phyloP scores from a whole-genome alignment of 306 rosid species.

The Lotus japonicus region DNA sequence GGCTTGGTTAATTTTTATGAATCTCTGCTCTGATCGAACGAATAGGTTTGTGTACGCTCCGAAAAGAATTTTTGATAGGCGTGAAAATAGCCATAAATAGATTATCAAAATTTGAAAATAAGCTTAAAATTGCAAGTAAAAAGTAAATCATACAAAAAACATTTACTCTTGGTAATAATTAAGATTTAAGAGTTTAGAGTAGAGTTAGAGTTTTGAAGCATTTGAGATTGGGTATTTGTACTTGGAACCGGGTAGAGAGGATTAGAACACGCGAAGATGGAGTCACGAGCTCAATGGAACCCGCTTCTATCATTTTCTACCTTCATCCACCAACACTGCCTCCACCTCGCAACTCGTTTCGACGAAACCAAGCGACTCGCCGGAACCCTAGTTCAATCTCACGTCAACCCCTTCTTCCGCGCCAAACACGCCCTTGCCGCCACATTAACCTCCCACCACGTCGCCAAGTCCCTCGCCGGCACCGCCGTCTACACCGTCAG shows the following conservation, averaged over 20 bases:
- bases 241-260: not conserved
- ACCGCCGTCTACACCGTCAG: slow-evolving; percentile 87
- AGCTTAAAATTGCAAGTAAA: no score
- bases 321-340: slow-evolving; percentile 65
- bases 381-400: slow-evolving; percentile 40
- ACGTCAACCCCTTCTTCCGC: slow-evolving; percentile 19
- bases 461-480: slow-evolving; percentile 73
- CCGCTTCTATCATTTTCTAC: slow-evolving; percentile 64
- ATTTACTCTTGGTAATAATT: no score
- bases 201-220: no score
- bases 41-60: no score
- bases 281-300: slow-evolving; percentile 41
- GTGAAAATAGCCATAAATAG: no score
- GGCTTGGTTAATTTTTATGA: no score
- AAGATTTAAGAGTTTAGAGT: no score
- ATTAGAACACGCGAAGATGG: slow-evolving; percentile 19
- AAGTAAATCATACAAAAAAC: no score
- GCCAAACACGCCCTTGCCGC: slow-evolving; percentile 67
- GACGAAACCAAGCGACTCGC: slow-evolving; percentile 56
- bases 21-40: no score
- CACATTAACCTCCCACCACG: slow-evolving; percentile 48
- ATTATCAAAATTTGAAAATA: no score
- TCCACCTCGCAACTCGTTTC: slow-evolving; percentile 50
- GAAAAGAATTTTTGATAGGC: no score
- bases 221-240: not conserved